These are phyloP conservation scores for Flaveria linearis DNA, from an alignment of 129 eudicot species.

Conservation along the genomic window DNA sequence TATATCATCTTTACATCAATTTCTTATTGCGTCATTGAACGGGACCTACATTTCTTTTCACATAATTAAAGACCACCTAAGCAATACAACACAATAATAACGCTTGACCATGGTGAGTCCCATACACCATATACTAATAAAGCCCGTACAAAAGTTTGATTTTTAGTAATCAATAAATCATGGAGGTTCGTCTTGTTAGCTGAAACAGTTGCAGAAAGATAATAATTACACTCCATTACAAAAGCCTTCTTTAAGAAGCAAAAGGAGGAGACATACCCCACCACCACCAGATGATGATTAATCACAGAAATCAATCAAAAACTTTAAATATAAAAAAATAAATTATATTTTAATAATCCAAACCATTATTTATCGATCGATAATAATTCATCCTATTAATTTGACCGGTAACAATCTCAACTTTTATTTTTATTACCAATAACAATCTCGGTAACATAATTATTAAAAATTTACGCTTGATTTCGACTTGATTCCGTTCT, in stretches of 20 bases:
- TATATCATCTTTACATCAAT: not conserved
- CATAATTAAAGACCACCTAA: conserved; percentile 17
- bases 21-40: not conserved
- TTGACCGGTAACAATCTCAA: too few species aligned
- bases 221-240: conserved; percentile 26
- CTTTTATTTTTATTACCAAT: too few species aligned
- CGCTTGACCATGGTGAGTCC: not conserved
- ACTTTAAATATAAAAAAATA: not conserved
- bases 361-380: too few species aligned
- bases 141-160: not conserved
- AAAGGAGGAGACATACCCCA: conserved; percentile 10
- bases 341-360: too few species aligned
- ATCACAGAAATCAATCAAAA: conserved; percentile 27
- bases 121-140: conserved; percentile 11
- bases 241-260: conserved; percentile 20
- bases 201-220: conserved; percentile 13
- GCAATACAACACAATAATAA: conserved; percentile 20
- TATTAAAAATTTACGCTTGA: too few species aligned
- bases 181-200: conserved; percentile 16
- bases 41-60: conserved; percentile 26
- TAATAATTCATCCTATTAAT: too few species aligned
- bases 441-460: too few species aligned
- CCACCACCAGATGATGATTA: not conserved
- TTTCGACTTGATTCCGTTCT: too few species aligned
- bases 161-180: not conserved